Base-by-base conservation (phyloP, 2,329 filamentous ascomycete species). In the Pseudogymnoascus pannorum region DNA sequence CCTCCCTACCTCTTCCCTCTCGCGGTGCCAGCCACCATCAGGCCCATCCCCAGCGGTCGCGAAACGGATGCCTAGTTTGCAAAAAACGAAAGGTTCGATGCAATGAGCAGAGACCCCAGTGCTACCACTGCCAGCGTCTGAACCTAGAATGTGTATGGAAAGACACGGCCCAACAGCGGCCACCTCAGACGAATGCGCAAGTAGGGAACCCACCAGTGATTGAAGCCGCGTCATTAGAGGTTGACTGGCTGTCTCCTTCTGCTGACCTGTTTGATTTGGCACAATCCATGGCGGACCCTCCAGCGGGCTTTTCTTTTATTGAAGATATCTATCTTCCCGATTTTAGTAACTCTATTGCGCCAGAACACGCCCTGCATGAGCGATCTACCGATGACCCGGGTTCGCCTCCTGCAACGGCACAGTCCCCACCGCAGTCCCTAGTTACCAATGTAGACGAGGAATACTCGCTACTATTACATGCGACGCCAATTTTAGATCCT, bases 381-480 rank as follows among this genome's bases (percentile, higher is more conserved):
- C n/a, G 26, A 54, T 54, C 48, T 54, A 20, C 48, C 48, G 48
- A 31, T 31, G 16, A 26, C 26, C 26, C 16, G 48, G 48, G 26
- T 33, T 33, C 48, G n/a, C 48, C 48, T 33, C 48, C n/a, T 31
- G 48, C 5, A 31, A 8, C 26, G 48, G 26, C 48, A 33, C 26
- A 31, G 48, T 31, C 48, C 48, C 48, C 26, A 54, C 26, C n/a
- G 14, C 48, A 54, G 26, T 31, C 48, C 26, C 48, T 54, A 54
- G 48, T 31, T 20, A 54, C 48, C n/a, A 31, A 54, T 31, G 48
- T 54, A 33, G 48, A 54, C 48, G 48, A 54, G 48, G 48, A 54
- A 54, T 54, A 54, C 26, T 54, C 48, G 48, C 48, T 54, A 33
- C 48, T 54, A 33, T 54, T 54, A 54, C 48, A 54, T 18, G 48